Evolutionary conservation across 2,329 filamentous ascomycete genomes (phyloP).

Genomic region (Samsoniella hepiali): DNA sequence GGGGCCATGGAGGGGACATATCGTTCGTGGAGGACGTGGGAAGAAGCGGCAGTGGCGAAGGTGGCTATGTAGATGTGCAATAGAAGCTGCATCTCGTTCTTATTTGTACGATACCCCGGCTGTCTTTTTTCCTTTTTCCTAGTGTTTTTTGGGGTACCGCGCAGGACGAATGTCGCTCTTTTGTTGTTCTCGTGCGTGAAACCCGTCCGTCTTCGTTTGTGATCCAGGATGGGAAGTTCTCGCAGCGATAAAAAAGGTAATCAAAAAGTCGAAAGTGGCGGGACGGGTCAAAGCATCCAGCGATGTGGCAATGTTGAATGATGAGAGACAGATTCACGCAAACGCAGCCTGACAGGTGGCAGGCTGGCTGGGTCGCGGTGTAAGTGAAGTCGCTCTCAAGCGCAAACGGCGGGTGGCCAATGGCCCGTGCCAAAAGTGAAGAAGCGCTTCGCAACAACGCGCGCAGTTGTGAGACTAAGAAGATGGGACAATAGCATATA

Average conservation of each 20-base stretch:
- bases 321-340: neutral
- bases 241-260: neutral
- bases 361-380: neutral
- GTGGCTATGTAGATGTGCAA: neutral
- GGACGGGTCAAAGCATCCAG: neutral
- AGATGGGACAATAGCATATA: neutral
- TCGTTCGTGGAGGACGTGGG: neutral
- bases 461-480: neutral
- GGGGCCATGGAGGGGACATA: conserved; percentile 2
- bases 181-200: too few species aligned
- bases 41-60: neutral
- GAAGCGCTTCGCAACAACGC: neutral
- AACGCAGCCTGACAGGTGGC: neutral
- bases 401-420: neutral
- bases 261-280: too few species aligned
- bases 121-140: too few species aligned
- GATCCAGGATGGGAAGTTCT: neutral
- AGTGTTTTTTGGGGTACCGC: too few species aligned
- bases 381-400: neutral
- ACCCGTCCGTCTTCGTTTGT: too few species aligned
- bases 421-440: neutral
- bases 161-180: too few species aligned
- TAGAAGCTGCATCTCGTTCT: neutral
- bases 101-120: too few species aligned
- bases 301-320: neutral